Conservation (phyloP, 2,329 filamentous ascomycete genomes). For the Orbilia oligospora region DNA sequence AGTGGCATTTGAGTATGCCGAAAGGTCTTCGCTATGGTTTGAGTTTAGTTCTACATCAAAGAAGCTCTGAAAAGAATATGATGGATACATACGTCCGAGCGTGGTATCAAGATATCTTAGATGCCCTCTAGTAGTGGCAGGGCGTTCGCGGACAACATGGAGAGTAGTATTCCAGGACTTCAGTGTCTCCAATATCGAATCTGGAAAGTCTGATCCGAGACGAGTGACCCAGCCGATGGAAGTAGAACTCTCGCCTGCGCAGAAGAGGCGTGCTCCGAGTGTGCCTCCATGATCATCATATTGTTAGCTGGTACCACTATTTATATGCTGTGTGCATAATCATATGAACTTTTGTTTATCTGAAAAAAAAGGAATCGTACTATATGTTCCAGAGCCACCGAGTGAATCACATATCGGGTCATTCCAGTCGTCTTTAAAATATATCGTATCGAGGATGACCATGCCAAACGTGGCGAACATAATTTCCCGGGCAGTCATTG, state of each 20-base stretch:
- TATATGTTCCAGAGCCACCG: constrained; percentile 52
- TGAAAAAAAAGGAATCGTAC: constrained; percentile 20
- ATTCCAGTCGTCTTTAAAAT: constrained; percentile 39
- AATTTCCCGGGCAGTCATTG: constrained; percentile 32
- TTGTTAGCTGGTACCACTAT: background rate
- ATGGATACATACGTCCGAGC: constrained; percentile 40
- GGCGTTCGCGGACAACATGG: constrained; percentile 28
- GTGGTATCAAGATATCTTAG: constrained; percentile 47
- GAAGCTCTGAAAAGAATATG: too few species aligned
- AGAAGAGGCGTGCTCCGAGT: constrained; percentile 47
- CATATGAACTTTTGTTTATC: too few species aligned
- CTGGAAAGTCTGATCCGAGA: constrained; percentile 37
- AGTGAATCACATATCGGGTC: constrained; percentile 41
- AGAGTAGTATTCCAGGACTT: constrained; percentile 45
- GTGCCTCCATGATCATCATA: constrained; percentile 17
- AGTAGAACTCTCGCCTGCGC: constrained; percentile 1
- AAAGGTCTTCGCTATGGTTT: constrained; percentile 38
- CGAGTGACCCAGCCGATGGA: constrained; percentile 54
- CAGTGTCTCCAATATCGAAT: constrained; percentile 32
- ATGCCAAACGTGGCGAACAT: constrained; percentile 45
- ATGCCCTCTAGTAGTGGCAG: constrained; percentile 29
- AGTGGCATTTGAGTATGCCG: constrained; percentile 38
- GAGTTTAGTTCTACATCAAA: constrained; percentile 1
- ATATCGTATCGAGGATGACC: constrained; percentile 54
- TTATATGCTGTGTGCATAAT: background rate